Base-by-base conservation (phyloP, 371 early-diverging fungal genomes). In the Circinella umbellata region DNA sequence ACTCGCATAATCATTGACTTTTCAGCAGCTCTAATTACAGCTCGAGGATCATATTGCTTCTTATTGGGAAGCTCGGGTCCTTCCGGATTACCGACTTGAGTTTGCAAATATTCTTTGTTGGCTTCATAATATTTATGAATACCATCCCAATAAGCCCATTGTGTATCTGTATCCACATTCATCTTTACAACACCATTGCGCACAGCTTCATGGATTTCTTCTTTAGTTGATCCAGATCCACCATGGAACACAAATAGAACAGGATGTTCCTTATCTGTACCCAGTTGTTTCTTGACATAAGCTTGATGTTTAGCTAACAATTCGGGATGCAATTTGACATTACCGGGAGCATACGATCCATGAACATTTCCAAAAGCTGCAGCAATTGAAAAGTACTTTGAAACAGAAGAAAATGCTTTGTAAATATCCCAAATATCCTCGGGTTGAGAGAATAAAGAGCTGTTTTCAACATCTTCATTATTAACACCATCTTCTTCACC, bases 161-260 rank as follows among this genome's bases (percentile, higher is more conserved):
- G 93, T 42, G 93, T 93, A 65, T 83, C 84, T 46, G 80, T 83
- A 77, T 96, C 96, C 70, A 96, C 94, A 82, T 96, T 96, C 96
- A 96, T 96, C 90, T 96, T 96, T 82, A 96, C 87, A 42, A 95
- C 94, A 72, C 96, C 96, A 76, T 90, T 78, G 61, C 70, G 62
- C 51, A 96, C 95, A 59, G 96, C 96, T 18, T 90, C 90, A 71
- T 84, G 71, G 77, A 96, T 95, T 74, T 96, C 96, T 36, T 88
- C 73, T 73, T 89, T 83, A 67, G 93, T 85, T 54, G 95, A 94
- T 62, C 96, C 96, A 9, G 95, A 95, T 47, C 96, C 96, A 71
- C 96, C 96, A 83, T 96, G 96, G 94, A 96, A 96, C 72, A 96
- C 96, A 70, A 96, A 93, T 85, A 84, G 92, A 73, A 96, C 90